Conservation (phyloP, 2,329 filamentous ascomycete genomes). For the Emmonsiellopsis sp. region DNA sequence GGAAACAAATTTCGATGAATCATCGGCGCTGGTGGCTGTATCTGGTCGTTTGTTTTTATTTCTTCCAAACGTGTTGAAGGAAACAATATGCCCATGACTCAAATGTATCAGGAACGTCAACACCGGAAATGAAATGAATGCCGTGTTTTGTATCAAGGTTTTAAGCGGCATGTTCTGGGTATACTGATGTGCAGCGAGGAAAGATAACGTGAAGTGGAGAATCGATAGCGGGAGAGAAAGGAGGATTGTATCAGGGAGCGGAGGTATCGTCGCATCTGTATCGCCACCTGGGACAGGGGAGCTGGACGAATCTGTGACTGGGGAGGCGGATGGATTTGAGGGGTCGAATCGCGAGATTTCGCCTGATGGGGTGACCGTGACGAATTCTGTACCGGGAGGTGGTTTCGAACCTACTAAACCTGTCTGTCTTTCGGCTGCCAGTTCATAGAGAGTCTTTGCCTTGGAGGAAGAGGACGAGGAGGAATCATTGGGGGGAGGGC, state of each 20-base stretch:
- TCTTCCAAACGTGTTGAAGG: constrained; percentile 12
- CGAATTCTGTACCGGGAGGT: constrained; percentile 20
- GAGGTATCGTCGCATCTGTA: constrained; percentile 18
- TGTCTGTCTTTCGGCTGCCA: constrained; percentile 35
- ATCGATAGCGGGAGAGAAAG: constrained; percentile 33
- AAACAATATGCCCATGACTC: constrained; percentile 35
- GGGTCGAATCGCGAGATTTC: constrained; percentile 16
- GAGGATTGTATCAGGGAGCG: constrained; percentile 35
- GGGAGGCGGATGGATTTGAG: background rate
- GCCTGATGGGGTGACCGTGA: constrained; percentile 16
- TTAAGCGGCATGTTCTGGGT: constrained; percentile 27
- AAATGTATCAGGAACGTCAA: constrained; percentile 36
- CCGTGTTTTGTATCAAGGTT: constrained; percentile 25
- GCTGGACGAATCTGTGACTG: constrained; percentile 8
- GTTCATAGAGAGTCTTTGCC: constrained; percentile 33
- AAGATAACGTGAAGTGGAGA: constrained; percentile 36
- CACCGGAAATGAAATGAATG: constrained; percentile 31
- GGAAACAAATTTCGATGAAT: constrained; percentile 15
- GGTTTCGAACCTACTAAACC: constrained; percentile 14
- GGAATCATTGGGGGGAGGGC: constrained; percentile 12
- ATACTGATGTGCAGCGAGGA: constrained; percentile 39
- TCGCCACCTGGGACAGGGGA: constrained; percentile 3
- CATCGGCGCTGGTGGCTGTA: constrained; percentile 4
- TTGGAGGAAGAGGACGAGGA: constrained; percentile 11
- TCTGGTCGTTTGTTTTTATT: background rate